phyloP scores from a whole-genome alignment of 164 flowering plant species.

The Santalum album region DNA sequence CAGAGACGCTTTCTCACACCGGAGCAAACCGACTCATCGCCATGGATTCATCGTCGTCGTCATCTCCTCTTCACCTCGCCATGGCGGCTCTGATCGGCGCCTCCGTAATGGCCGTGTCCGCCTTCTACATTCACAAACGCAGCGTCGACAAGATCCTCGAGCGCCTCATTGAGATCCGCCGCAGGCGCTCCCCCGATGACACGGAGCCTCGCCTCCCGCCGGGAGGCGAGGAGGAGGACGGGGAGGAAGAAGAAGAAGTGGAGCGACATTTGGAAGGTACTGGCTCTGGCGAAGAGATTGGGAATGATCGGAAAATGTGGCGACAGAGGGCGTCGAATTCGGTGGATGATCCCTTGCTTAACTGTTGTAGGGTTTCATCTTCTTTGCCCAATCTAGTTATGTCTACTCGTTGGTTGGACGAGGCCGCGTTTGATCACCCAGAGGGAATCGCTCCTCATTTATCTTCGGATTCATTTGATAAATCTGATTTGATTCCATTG shows the following conservation, averaged over 20 bases:
- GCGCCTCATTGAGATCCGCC: conserved; percentile 35
- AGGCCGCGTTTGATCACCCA: conserved; percentile 11
- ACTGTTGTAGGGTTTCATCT: conserved; percentile 22
- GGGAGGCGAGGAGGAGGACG: background rate
- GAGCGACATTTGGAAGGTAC: conserved; percentile 4
- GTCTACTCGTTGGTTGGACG: conserved; percentile 23
- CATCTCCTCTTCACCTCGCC: conserved; percentile 32
- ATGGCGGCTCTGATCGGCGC: conserved; percentile 74
- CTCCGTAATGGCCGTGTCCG: conserved; percentile 59
- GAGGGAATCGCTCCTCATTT: conserved; percentile 1
- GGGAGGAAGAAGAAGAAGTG: conserved; percentile 1
- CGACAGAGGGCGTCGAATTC: conserved; percentile 15
- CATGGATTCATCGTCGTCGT: conserved; percentile 1
- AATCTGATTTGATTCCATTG: conserved; percentile 18
- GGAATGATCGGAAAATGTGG: conserved; percentile 4
- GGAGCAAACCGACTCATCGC: no score
- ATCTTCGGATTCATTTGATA: conserved; percentile 21
- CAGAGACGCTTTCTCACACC: no score
- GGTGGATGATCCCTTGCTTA: conserved; percentile 10
- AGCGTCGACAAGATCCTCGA: conserved; percentile 47
- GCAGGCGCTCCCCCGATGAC: conserved; percentile 5
- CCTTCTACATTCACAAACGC: conserved; percentile 57
- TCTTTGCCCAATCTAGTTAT: conserved; percentile 41
- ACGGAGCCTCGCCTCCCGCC: background rate
- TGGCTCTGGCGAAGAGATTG: conserved; percentile 14